Percentiles rank a stretch among this genome's conserved stretches.
These are phyloP conservation scores for Chlorella sp. DNA, from an alignment of 139 green algal species.

Conservation along the genomic window DNA sequence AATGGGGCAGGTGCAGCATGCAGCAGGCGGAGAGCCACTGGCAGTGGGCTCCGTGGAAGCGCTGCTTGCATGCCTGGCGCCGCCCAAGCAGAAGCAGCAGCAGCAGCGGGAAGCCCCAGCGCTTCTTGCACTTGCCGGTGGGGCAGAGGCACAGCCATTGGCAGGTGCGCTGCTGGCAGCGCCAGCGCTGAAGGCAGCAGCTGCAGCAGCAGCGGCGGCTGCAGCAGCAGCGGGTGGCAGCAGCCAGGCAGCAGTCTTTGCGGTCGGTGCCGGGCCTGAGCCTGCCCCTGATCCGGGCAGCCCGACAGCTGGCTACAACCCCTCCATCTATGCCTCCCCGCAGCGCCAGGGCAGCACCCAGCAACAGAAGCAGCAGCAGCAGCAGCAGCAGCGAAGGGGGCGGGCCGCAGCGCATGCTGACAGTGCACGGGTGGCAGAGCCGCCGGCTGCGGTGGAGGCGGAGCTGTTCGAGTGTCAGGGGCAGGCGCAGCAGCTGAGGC, in stretches of 20 bases:
- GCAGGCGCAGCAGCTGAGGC: not conserved
- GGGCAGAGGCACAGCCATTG: not conserved
- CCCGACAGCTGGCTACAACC: constrained; percentile 22
- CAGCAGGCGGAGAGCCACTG: not conserved
- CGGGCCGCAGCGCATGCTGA: not conserved
- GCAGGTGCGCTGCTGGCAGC: not conserved
- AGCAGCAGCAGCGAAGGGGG: not conserved
- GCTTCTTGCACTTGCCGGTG: not conserved
- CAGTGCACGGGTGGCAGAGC: not conserved
- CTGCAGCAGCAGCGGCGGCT: not conserved
- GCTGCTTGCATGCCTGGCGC: not conserved
- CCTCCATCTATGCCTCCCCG: constrained; percentile 35
- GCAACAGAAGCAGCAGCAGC: constrained; percentile 7
- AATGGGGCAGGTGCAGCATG: not conserved
- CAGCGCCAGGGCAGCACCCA: not conserved
- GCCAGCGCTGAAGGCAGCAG: not conserved
- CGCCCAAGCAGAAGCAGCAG: not conserved
- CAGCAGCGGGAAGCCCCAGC: not conserved
- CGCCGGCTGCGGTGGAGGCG: not conserved
- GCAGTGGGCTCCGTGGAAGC: not conserved
- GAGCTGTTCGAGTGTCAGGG: constrained; percentile 35
- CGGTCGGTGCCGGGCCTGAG: not conserved
- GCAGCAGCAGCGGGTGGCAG: not conserved
- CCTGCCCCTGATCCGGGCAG: constrained; percentile 15
- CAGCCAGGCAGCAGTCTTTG: not conserved